Conservation (phyloP, 75 land plant genomes). For the Picea glauca region DNA sequence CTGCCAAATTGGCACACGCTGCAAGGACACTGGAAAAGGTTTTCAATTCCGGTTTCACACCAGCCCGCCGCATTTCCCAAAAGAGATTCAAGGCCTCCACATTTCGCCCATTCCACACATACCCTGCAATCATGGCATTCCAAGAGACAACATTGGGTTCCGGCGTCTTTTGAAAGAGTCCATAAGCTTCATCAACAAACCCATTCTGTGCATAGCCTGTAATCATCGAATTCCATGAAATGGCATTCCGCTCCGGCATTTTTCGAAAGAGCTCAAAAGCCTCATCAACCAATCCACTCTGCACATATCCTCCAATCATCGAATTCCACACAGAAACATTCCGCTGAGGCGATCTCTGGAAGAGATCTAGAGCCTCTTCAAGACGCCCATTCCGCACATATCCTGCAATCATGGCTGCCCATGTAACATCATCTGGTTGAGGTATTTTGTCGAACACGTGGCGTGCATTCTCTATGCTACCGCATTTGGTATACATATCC, state of each 20-base stretch:
- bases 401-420: constrained; percentile 23
- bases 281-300: constrained; percentile 2
- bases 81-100: too few species aligned
- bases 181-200: background rate
- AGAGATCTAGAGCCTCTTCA: constrained; percentile 13
- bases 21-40: constrained; percentile 38
- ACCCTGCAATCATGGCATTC: too few species aligned
- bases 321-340: background rate
- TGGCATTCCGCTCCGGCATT: background rate
- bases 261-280: constrained; percentile 1
- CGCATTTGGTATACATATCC: constrained; percentile 15
- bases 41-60: constrained; percentile 28
- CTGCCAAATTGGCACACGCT: constrained; percentile 41
- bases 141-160: background rate
- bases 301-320: constrained; percentile 7
- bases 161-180: background rate
- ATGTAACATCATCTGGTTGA: constrained; percentile 15
- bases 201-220: constrained; percentile 10
- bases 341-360: constrained; percentile 8
- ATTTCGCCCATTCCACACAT: too few species aligned
- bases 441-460: constrained; percentile 13
- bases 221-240: constrained; percentile 13
- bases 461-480: constrained; percentile 13
- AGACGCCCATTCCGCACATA: constrained; percentile 15
- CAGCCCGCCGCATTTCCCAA: constrained; percentile 16